phyloP scores from a whole-genome alignment of 306 rosid species.

The Lotus japonicus region DNA sequence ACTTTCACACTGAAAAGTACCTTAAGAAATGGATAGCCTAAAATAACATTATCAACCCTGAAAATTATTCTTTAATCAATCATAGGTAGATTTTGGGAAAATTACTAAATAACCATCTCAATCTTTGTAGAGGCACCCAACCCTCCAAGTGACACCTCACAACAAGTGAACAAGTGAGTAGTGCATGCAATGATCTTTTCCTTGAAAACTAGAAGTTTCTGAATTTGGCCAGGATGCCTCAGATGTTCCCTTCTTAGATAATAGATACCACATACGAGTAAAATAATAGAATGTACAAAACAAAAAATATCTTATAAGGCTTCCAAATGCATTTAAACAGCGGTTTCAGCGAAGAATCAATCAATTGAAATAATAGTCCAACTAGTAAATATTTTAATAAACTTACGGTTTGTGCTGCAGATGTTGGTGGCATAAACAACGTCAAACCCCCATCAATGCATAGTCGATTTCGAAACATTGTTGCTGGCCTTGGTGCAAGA shows the following conservation, averaged over 20 bases:
- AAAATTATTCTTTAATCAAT: not conserved
- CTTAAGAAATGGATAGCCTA: not conserved
- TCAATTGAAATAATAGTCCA: not conserved
- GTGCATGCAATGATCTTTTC: not conserved
- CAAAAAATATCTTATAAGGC: not conserved
- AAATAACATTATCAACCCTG: not conserved
- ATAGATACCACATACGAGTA: not conserved
- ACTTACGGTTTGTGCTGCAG: constrained; percentile 81
- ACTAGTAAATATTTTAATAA: constrained; percentile 3
- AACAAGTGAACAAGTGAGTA: not conserved
- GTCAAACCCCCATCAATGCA: constrained; percentile 97
- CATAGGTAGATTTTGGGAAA: not conserved
- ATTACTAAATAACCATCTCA: not conserved
- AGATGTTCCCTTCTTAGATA: not conserved
- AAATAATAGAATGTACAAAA: not conserved
- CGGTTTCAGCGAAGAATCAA: not conserved
- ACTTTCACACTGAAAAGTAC: not conserved
- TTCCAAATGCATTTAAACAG: not conserved
- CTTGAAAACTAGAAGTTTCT: not conserved
- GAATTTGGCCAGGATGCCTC: not conserved
- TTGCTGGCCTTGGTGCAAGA: constrained; percentile 92
- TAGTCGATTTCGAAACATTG: constrained; percentile 67
- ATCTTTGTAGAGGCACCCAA: not conserved
- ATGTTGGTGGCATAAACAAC: constrained; percentile 93
- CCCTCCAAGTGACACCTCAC: not conserved